phyloP scores from a whole-genome alignment of 108 stramenopile species.

The Pseudonitzschia delicatissima region DNA sequence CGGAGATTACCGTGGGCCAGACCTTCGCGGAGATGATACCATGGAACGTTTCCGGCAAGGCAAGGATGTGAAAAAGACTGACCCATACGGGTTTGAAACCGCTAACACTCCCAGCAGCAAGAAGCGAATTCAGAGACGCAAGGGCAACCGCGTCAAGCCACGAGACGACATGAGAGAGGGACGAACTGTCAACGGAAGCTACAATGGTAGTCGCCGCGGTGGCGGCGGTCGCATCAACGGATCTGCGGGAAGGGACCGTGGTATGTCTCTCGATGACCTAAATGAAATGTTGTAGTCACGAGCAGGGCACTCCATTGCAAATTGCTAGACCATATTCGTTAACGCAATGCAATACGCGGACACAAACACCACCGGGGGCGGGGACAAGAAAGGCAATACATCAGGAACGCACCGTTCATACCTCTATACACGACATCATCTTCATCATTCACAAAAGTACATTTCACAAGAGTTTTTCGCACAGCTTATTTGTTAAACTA shows the following conservation, averaged over 20 bases:
- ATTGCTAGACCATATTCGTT: background rate
- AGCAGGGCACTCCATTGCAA: background rate
- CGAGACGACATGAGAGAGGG: background rate
- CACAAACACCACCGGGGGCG: background rate
- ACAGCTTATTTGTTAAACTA: too few species aligned
- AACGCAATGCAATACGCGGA: background rate
- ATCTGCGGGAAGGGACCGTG: background rate
- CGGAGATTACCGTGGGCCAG: background rate
- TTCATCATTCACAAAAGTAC: too few species aligned
- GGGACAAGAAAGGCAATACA: constrained; percentile 1
- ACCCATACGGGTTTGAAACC: background rate
- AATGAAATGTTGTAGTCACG: constrained; percentile 10
- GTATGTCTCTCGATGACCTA: constrained; percentile 13
- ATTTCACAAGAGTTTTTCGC: too few species aligned
- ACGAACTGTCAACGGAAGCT: constrained; percentile 9
- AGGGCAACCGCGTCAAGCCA: background rate
- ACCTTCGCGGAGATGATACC: background rate
- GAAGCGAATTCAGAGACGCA: background rate
- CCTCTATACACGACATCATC: background rate
- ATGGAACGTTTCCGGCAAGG: constrained; percentile 14
- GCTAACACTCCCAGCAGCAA: constrained; percentile 1
- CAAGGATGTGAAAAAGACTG: constrained; percentile 5
- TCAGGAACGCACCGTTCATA: background rate
- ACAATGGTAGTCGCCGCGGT: background rate
- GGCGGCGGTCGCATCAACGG: background rate